Base-by-base conservation (phyloP, 345 rosid species). In the Microcos paniculata region DNA sequence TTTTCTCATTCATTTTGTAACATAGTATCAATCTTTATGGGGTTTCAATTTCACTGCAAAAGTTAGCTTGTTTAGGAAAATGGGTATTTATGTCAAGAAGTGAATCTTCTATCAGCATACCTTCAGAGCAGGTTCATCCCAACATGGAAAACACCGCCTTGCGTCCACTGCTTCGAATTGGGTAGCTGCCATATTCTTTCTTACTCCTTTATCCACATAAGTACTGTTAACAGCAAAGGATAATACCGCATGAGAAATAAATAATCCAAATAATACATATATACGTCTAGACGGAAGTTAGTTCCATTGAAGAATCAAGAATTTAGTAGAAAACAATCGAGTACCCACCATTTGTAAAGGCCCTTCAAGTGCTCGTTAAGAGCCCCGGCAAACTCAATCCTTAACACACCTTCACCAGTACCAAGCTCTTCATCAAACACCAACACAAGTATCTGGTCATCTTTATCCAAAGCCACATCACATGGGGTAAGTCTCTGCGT, bases 41-140 rank as follows among this genome's bases (percentile, higher is more conserved):
- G 11, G 6, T 31, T 56, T 56, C 30, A 55, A n/a, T 11, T 55
- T 23, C 23, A 6, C 8, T 2, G 23, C 56, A 55, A 55, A 14
- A 55, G 30, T 55, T 23, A 55, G 3, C 4, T n/a, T 24, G 30
- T 56, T 6, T 10, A 12, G 61, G 30, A 24, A 23, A 23, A 24
- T 23, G 23, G 61, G 16, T 56, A 56, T 21, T 56, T 24, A 24
- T 23, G 3, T 56, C 55, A 51, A 51, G 21, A 23, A 23, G 61
- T 23, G 31, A 56, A 23, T 56, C 15, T 31, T 33, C 26, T 19
- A 24, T 16, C 33, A 62, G 23, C 55, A 24, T 77, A 81, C 90
- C 82, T 85, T 87, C 30, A 81, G 76, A 76, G 87, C 83, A 30
- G 90, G 88, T 38, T 87, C 90, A 33, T 87, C 90, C 87, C 85